Conservation (phyloP, 345 rosid genomes). For the Pugionium cornutum region DNA sequence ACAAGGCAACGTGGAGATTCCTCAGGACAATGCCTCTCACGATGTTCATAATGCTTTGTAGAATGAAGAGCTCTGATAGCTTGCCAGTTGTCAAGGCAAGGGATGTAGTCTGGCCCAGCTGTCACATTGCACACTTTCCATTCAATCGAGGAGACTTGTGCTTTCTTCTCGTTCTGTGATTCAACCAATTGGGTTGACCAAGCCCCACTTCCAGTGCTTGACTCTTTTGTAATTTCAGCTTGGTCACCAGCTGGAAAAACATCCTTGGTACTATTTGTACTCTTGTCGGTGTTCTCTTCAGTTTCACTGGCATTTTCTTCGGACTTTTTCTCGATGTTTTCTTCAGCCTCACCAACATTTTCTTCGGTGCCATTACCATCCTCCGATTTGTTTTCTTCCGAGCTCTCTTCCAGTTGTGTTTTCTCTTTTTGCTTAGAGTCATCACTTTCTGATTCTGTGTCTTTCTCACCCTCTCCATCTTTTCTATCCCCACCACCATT, state of each 20-base stretch:
- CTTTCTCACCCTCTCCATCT: conserved; percentile 37
- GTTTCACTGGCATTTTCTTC: conserved; percentile 32
- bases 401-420: conserved; percentile 42
- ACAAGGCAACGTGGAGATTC: conserved; percentile 83
- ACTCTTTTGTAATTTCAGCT: conserved; percentile 68
- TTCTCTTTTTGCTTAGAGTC: conserved; percentile 39
- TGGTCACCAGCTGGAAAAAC: conserved; percentile 51
- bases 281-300: conserved; percentile 40
- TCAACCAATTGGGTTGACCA: conserved; percentile 82
- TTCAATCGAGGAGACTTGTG: conserved; percentile 43
- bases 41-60: conserved; percentile 80
- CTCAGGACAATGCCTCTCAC: conserved; percentile 94
- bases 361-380: conserved; percentile 31
- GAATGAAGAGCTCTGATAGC: conserved; percentile 67
- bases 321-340: conserved; percentile 37
- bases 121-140: conserved; percentile 91
- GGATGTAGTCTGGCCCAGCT: conserved; percentile 91
- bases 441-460: conserved; percentile 31
- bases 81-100: conserved; percentile 89
- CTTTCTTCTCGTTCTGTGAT: conserved; percentile 84
- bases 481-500: conserved; percentile 46
- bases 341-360: conserved; percentile 35
- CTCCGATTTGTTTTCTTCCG: conserved; percentile 40
- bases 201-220: conserved; percentile 60
- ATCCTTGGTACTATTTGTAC: conserved; percentile 26